Base-by-base conservation (phyloP, 2,329 filamentous ascomycete genomes). In the Ophiobolus disseminans region DNA sequence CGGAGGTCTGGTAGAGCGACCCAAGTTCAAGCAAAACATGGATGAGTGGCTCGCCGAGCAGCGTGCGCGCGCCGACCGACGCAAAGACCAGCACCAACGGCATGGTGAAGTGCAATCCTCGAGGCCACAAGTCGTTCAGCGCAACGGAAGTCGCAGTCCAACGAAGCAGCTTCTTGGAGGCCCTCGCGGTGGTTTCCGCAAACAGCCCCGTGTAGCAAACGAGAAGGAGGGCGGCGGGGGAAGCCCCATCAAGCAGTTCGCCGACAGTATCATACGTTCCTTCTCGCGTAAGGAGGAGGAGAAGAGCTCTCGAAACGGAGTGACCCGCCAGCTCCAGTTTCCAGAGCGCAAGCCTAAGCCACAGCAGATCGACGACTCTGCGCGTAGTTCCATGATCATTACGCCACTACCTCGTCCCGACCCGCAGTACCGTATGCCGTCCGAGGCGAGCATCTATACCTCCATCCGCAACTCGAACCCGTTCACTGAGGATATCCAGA, bases 1-100 rank as follows among this genome's bases (percentile, higher is more conserved):
- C 25, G 69, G 69, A 22, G 57, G 61, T 16, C 37, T 70, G 1
- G 55, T 70, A 16, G 68, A 70, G 51, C 64, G 64, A 1, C 67
- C 68, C 3, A 66, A 58, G 31, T 62, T 61, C 39, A 69, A 65
- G 38, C 52, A 56, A 34, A 58, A 53, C 31, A 57, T 69, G 48
- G 49, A 55, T 5, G 65, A 62, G n/a, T 72, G 64, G 63, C 28
- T 72, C 3, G 54, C 53, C 11, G 53, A 52, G 28, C 64, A 69
- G 51, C 56, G 62, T 31, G 40, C 40, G 11, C 55, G 60, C 9
- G 57, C 59, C 16, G 48, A 56, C 17, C 41, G 47, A 5, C 59
- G 53, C 17, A 63, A 62, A 20, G 49, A 34, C 3, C 39, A n/a
- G n/a, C n/a, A 48, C 6, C 43, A 48, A 4, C 45, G 45, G 22